Evolutionary conservation across 257 asterid species (phyloP), one percentile per base, ranked within the genome.

Genomic region (Perilla frutescens): DNA sequence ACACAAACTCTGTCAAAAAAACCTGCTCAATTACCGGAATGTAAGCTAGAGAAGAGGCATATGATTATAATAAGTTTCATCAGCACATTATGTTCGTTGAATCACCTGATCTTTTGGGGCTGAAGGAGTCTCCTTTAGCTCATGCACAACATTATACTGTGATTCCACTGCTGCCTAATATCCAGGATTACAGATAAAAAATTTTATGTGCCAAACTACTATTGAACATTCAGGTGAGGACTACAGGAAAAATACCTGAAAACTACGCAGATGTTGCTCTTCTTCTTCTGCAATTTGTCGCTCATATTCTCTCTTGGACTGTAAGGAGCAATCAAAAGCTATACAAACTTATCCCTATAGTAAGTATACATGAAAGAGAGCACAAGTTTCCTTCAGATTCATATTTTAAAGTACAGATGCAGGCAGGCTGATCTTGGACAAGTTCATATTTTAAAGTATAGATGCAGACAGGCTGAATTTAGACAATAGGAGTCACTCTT

Each of bases 131-230:
- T 90, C 96, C 87, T 87, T 86, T 43, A 83, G 78, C 86, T 88
- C 97, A 4, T 79, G 89, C 37, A 90, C 81, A 75, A 53, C 77
- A 37, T 48, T 59, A 49, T 88, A 80, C 63, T 88, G 95, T 61
- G 90, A 93, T 81, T 88, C 93, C 80, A 91, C 91, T 44, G 98
- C 97, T 73, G 87, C 97, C 99, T 93, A 79, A 57, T 73, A 80
- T 58, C 67, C 77, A 66, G 66, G 7, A 63, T 40, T 48, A 20
- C 54, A 72, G 64, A 76, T 57, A 53, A 48, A 29, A 63, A 31
- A 45, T 69, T 57, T 69, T 76, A 53, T 65, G 62, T 49, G n/a
- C 55, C 41, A 11, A 57, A 61, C 31, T 61, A 41, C 69, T 20
- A 76, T 48, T 31, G 56, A 66, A 66, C 10, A 40, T 73, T 39